phyloP scores from a whole-genome alignment of 148 eudicot species.

The Pouteria glomerata region DNA sequence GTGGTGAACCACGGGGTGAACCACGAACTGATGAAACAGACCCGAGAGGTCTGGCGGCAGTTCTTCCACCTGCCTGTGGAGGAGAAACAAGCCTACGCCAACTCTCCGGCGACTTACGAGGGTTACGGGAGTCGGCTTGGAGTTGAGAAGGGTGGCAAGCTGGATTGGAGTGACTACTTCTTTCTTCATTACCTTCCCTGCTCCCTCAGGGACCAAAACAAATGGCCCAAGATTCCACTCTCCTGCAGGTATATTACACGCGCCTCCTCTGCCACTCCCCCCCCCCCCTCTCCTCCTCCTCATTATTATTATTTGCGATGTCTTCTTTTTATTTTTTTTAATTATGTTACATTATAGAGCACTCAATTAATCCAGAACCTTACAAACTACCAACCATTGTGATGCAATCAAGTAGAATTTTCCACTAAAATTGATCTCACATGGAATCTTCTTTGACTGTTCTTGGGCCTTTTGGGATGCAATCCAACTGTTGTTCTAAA shows the following conservation, averaged over 20 bases:
- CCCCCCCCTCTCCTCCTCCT: too few species aligned
- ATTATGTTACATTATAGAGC: too few species aligned
- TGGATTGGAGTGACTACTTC: constrained; percentile 55
- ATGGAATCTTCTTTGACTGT: too few species aligned
- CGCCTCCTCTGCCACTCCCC: constrained; percentile 4
- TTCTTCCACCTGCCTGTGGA: constrained; percentile 38
- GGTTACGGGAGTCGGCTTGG: constrained; percentile 55
- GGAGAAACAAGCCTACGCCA: constrained; percentile 38
- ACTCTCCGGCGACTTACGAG: constrained; percentile 39
- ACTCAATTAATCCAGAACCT: too few species aligned
- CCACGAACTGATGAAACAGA: constrained; percentile 27
- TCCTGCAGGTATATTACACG: constrained; percentile 32
- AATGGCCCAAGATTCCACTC: constrained; percentile 37
- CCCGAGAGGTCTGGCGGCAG: constrained; percentile 36
- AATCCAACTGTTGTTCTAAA: too few species aligned
- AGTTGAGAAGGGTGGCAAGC: constrained; percentile 29
- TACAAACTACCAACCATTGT: too few species aligned
- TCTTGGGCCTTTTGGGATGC: too few species aligned
- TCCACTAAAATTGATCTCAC: too few species aligned
- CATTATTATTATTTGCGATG: too few species aligned
- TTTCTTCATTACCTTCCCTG: constrained; percentile 38
- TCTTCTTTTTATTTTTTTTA: too few species aligned
- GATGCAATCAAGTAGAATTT: too few species aligned
- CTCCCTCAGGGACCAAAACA: constrained; percentile 24
- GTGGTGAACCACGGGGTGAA: constrained; percentile 49